Evolutionary conservation across 768 basidiomycete species (phyloP).

Genomic region (Albatrellus ellisii): DNA sequence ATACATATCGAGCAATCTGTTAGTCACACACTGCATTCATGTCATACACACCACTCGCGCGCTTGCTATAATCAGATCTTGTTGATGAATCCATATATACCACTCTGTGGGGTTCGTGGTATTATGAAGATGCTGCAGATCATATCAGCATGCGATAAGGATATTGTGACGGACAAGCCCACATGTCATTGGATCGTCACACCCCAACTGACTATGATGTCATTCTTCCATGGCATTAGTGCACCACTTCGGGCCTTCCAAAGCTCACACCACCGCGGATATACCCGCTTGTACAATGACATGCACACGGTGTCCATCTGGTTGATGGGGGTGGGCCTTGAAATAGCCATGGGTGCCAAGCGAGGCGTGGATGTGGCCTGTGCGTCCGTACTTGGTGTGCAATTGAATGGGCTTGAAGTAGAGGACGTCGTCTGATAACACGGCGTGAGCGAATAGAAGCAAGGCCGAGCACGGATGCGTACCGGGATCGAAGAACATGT

Average conservation of each 20-base stretch:
- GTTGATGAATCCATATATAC: no score
- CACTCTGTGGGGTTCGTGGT: no score
- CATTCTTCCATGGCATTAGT: slow-evolving; percentile 17
- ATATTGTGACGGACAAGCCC: no score
- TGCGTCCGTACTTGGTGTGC: slow-evolving; percentile 81
- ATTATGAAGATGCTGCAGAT: no score
- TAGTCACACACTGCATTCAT: no score
- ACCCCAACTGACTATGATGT: no score
- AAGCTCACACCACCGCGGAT: slow-evolving; percentile 68
- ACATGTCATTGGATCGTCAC: no score
- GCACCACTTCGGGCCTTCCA: slow-evolving; percentile 24
- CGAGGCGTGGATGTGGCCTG: slow-evolving; percentile 82
- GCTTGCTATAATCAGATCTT: no score
- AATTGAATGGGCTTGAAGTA: slow-evolving; percentile 93
- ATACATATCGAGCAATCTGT: no score
- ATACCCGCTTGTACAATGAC: slow-evolving; percentile 90
- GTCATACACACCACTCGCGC: no score
- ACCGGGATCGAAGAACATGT: slow-evolving; percentile 96
- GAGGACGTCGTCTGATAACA: slow-evolving; percentile 56
- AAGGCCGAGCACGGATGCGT: slow-evolving; percentile 11
- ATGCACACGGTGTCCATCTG: slow-evolving; percentile 98
- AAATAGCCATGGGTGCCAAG: slow-evolving; percentile 95
- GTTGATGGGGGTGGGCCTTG: slow-evolving; percentile 87
- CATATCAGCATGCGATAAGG: no score
- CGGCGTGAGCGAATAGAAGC: slow-evolving; percentile 5